Conservation (phyloP, 331 rosid genomes). For the Rhamnella rubrinervis region DNA sequence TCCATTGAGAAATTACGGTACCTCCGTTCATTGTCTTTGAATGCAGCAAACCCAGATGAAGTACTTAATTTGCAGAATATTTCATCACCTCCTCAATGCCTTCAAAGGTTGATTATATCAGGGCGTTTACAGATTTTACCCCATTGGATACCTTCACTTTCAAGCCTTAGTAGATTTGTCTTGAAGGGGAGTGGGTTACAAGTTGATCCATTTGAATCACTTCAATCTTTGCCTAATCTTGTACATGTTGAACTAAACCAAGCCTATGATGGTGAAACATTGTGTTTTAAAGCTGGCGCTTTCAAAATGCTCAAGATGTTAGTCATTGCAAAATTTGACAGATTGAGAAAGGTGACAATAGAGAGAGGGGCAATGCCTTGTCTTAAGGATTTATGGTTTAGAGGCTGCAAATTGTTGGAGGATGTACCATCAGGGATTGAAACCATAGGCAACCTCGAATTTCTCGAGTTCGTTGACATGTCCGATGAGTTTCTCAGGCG, state of each 20-base stretch:
- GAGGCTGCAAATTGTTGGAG: slow-evolving; percentile 17
- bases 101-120: slow-evolving; percentile 6
- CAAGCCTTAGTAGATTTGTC: not conserved
- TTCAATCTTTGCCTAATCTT: slow-evolving; percentile 18
- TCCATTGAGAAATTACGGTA: slow-evolving; percentile 11
- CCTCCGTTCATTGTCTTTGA: slow-evolving; percentile 10
- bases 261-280: slow-evolving; percentile 13
- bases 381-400: slow-evolving; percentile 7
- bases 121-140: slow-evolving; percentile 22
- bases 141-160: slow-evolving; percentile 17
- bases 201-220: slow-evolving; percentile 17
- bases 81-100: slow-evolving; percentile 13
- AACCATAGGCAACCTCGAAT: not conserved
- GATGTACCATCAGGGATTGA: slow-evolving; percentile 30
- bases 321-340: not conserved
- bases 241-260: slow-evolving; percentile 1
- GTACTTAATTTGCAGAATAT: slow-evolving; percentile 12
- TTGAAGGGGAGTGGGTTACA: slow-evolving; percentile 15
- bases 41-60: slow-evolving; percentile 4
- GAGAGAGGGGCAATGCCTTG: slow-evolving; percentile 19
- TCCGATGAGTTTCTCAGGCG: not conserved
- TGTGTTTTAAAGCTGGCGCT: slow-evolving; percentile 19
- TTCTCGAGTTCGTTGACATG: not conserved
- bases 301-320: slow-evolving; percentile 16
- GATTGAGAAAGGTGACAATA: not conserved